Percentiles rank a stretch among this genome's conserved stretches.
Conservation (phyloP, 306 rosid species). For the Lathyrus tuberosus region DNA sequence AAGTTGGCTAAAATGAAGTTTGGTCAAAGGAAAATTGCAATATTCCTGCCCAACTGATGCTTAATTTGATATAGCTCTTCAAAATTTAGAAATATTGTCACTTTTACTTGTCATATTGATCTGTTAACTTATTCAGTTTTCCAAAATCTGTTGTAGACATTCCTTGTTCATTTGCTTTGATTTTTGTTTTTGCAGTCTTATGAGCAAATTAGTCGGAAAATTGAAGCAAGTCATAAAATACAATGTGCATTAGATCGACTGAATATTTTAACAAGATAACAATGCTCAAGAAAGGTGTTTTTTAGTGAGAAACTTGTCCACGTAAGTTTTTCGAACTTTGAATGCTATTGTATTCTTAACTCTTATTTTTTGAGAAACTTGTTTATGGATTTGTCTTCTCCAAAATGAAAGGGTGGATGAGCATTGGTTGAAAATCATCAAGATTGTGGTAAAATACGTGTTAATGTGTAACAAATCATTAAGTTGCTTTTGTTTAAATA, state of each 20-base stretch:
- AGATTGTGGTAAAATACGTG: neutral
- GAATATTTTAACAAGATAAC: conserved; percentile 36
- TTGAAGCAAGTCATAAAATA: conserved; percentile 60
- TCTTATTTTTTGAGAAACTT: neutral
- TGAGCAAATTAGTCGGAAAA: conserved; percentile 39
- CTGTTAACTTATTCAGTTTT: conserved; percentile 7
- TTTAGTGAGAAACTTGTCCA: conserved; percentile 9
- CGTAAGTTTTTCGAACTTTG: conserved; percentile 39
- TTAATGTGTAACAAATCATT: neutral
- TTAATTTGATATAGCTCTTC: neutral
- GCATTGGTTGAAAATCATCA: conserved; percentile 4
- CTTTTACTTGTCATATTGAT: conserved; percentile 19
- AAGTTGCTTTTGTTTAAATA: conserved; percentile 9
- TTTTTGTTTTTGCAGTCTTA: conserved; percentile 53
- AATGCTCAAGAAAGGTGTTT: conserved; percentile 28
- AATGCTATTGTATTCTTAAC: neutral
- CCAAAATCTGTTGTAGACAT: neutral
- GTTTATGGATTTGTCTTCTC: neutral
- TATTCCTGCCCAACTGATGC: neutral
- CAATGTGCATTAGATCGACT: conserved; percentile 48
- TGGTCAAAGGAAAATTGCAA: conserved; percentile 10
- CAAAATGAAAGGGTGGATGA: neutral
- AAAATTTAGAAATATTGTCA: conserved; percentile 1
- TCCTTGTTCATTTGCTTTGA: neutral
- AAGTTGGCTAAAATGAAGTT: neutral